phyloP scores from a whole-genome alignment of 495 filamentous ascomycete species.

The Neurospora africana region DNA sequence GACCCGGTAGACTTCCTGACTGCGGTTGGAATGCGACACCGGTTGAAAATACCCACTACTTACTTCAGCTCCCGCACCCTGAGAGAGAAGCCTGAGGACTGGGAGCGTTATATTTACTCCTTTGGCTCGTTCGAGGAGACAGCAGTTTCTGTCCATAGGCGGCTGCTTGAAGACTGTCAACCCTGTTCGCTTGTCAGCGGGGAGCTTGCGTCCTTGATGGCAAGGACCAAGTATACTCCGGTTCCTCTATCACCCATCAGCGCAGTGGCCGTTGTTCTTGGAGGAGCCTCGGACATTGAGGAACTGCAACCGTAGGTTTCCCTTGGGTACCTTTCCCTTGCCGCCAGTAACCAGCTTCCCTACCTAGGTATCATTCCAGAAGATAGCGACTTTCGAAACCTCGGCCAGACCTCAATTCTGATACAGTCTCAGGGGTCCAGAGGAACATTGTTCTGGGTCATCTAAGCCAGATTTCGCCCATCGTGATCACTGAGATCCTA shows the following conservation, averaged over 20 bases:
- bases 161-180: background rate
- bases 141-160: background rate
- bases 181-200: background rate
- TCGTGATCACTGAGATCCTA: constrained; percentile 56
- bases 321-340: background rate
- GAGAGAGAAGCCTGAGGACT: constrained; percentile 47
- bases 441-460: constrained; percentile 46
- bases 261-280: background rate
- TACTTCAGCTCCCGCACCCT: constrained; percentile 50
- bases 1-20: constrained; percentile 47
- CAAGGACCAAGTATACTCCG: background rate
- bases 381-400: background rate
- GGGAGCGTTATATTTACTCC: constrained; percentile 45
- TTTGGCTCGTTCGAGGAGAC: constrained; percentile 31
- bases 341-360: background rate
- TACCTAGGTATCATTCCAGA: background rate
- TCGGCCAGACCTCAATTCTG: background rate
- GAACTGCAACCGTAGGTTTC: background rate
- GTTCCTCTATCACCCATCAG: background rate
- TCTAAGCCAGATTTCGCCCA: constrained; percentile 47
- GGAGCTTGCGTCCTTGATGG: background rate
- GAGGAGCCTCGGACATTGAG: background rate
- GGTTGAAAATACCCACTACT: constrained; percentile 44
- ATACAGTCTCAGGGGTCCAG: constrained; percentile 40
- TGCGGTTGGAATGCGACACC: constrained; percentile 45